phyloP scores from a whole-genome alignment of 202 grass and related monocot species.

The Cymbopogon flexuosus region DNA sequence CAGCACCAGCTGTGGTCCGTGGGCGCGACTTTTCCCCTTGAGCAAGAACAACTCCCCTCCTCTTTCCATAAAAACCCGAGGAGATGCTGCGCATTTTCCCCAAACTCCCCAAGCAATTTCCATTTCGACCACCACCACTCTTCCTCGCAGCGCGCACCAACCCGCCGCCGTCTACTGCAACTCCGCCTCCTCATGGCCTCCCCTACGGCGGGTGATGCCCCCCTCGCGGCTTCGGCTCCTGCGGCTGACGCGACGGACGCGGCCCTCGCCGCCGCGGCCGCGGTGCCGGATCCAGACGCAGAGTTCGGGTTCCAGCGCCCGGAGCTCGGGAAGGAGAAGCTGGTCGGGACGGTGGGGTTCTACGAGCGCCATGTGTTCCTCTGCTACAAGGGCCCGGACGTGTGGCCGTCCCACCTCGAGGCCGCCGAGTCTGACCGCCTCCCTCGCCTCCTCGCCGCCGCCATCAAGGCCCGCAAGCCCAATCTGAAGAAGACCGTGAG shows the following conservation, averaged over 20 bases:
- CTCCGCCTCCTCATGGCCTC: conserved; percentile 53
- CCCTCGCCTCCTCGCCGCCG: conserved; percentile 64
- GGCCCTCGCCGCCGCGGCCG: background rate
- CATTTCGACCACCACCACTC: conserved; percentile 2
- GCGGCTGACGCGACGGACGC: conserved; percentile 32
- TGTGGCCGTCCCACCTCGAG: conserved; percentile 80
- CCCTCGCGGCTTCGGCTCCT: conserved; percentile 15
- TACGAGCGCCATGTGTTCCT: conserved; percentile 91
- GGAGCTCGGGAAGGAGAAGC: conserved; percentile 61
- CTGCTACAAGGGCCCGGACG: conserved; percentile 78
- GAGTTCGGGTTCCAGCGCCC: conserved; percentile 76
- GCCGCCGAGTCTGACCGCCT: conserved; percentile 68
- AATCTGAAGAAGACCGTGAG: conserved; percentile 74
- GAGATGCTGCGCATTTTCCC: conserved; percentile 25
- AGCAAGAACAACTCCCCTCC: conserved; percentile 36
- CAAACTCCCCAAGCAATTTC: conserved; percentile 30
- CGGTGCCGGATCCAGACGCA: conserved; percentile 30
- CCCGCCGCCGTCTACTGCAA: conserved; percentile 18
- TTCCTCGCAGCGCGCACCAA: conserved; percentile 14
- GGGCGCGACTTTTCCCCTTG: conserved; percentile 28
- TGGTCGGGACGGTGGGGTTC: conserved; percentile 69
- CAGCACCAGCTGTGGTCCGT: background rate
- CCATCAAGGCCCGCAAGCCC: conserved; percentile 49
- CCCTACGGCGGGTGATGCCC: conserved; percentile 36
- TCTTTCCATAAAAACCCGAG: conserved; percentile 10